Evolutionary conservation across 2,329 filamentous ascomycete genomes (phyloP), one percentile per base, ranked within the genome.

Genomic region (Diaporthe nobilis): DNA sequence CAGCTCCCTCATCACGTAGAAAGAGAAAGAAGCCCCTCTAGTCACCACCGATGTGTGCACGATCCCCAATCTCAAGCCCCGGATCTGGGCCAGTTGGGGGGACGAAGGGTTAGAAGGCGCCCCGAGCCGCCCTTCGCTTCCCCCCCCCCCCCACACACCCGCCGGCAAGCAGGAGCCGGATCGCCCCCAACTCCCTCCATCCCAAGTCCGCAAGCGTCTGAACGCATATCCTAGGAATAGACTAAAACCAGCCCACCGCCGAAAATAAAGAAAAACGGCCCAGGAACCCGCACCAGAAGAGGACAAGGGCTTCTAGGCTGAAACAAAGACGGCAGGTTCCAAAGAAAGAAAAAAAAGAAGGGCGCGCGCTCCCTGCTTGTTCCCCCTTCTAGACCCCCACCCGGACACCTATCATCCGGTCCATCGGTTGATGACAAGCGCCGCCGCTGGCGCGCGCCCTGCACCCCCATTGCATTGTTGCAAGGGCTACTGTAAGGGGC

Each of bases 141-240:
- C n/a, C 49, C 49, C 28, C 28, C 28, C 28, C 28, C 49, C 15
- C 15, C 15, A 55, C n/a, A 55, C 51, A 15, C 25, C 51, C 57
- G 31, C 31, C 57, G 37, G 37, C 37, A 60, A 12, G 34, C 31
- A 39, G 13, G 57, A 60, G 8, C 57, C 57, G 57, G 57, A 60
- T 37, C 31, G 34, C 20, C 57, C 57, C 17, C 47, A 10, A 22
- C 7, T 7, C 31, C 20, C 13, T 31, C 55, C 20, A 4, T 7
- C 57, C 31, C 53, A 57, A 31, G 31, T 37, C 57, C 57, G 57
- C 57, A 39, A 60, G 57, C 57, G 57, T 60, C 57, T 31, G 57
- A 60, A 60, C 57, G 37, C 6, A 6, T n/a, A 57, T 22, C 8
- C 20, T 9, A 47, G 44, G 10, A 47, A 39, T 60, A 22, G 37